These are phyloP conservation scores for Fusarium sp. DNA, from an alignment of 2,329 filamentous ascomycete genomes.

Conservation along the genomic window DNA sequence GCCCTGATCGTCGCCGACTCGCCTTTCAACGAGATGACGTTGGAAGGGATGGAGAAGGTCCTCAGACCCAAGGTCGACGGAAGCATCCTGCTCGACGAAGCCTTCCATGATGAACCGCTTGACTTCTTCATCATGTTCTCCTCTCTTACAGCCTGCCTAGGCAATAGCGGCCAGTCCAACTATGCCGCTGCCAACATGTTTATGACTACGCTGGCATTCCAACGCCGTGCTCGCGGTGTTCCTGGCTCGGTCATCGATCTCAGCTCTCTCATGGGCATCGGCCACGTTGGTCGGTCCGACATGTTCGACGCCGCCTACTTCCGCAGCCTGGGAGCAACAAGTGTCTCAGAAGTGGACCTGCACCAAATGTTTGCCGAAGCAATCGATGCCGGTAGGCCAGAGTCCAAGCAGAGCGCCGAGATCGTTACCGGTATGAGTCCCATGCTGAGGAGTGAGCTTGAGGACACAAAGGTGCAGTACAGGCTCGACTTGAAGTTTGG, in stretches of 20 bases:
- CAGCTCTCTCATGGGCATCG: not conserved
- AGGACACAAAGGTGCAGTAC: not conserved
- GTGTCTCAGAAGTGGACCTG: not conserved
- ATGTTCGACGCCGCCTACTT: not conserved
- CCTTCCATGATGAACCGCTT: not conserved
- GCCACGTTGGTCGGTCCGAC: not conserved
- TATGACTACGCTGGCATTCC: not conserved
- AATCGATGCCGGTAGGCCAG: not conserved
- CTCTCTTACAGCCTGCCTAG: not conserved
- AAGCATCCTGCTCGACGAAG: not conserved
- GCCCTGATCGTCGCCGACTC: not conserved
- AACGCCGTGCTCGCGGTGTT: slow-evolving; percentile 7
- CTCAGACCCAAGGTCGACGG: not conserved
- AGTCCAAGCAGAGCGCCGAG: not conserved
- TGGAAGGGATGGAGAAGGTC: not conserved
- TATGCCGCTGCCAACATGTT: slow-evolving; percentile 10
- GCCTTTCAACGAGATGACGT: not conserved
- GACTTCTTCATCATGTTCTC: slow-evolving; percentile 8
- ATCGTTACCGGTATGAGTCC: not conserved
- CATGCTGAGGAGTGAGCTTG: not conserved
- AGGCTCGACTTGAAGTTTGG: not conserved
- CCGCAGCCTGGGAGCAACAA: not conserved
- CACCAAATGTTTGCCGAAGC: not conserved
- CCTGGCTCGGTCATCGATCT: not conserved
- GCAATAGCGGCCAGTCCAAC: slow-evolving; percentile 6